Evolutionary conservation across 2,329 filamentous ascomycete genomes (phyloP).

Genomic region (Camptophora hylomeconis): DNA sequence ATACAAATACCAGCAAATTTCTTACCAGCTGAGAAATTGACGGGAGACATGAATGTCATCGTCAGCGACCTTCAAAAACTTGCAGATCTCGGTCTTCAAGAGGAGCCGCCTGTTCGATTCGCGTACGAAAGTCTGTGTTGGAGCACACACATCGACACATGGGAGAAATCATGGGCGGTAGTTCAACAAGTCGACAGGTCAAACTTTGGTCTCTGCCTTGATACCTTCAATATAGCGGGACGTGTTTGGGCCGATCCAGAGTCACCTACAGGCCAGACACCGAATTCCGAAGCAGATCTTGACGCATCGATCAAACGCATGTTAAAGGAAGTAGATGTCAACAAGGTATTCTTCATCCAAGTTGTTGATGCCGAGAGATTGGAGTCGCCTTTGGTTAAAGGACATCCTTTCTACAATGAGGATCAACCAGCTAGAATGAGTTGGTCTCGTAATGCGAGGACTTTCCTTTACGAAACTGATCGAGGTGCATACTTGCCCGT

Average conservation of each 20-base stretch:
- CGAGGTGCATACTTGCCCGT: constrained; percentile 56
- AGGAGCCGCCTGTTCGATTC: constrained; percentile 48
- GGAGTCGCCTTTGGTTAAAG: constrained; percentile 40
- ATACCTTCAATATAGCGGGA: constrained; percentile 66
- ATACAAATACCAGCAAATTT: constrained; percentile 64
- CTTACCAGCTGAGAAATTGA: constrained; percentile 28
- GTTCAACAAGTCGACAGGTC: constrained; percentile 49
- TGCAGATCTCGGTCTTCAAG: constrained; percentile 51
- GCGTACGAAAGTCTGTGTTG: constrained; percentile 62
- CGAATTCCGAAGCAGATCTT: constrained; percentile 43
- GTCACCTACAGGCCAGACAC: constrained; percentile 35
- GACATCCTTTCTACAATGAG: constrained; percentile 44
- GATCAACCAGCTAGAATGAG: constrained; percentile 55
- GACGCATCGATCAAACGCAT: constrained; percentile 42
- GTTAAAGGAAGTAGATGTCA: constrained; percentile 41
- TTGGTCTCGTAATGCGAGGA: constrained; percentile 66
- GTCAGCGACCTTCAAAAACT: constrained; percentile 8
- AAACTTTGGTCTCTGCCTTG: constrained; percentile 66
- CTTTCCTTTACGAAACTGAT: constrained; percentile 52
- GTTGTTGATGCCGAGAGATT: constrained; percentile 61
- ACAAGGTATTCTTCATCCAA: constrained; percentile 63
- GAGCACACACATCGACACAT: constrained; percentile 56
- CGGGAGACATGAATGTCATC: constrained; percentile 43
- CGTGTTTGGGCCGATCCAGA: constrained; percentile 58
- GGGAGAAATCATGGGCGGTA: constrained; percentile 59